Conservation (phyloP, 1,284 basidiomycete genomes). For the Leccinum glutinopallens region DNA sequence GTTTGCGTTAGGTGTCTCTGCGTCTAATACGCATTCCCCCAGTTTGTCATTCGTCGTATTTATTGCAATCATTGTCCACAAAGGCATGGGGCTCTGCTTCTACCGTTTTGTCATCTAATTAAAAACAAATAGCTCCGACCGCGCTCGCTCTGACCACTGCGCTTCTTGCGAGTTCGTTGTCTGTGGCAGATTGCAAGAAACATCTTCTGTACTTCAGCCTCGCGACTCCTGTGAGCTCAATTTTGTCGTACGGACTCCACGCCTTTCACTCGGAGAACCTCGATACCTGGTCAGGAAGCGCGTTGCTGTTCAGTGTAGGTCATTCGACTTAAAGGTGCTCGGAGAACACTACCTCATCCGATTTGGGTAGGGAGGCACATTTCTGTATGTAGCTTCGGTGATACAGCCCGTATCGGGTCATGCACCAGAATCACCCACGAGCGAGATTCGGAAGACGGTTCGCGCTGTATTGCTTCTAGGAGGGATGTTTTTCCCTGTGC, state of each 20-base stretch:
- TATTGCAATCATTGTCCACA: slow-evolving; percentile 86
- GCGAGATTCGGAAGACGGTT: slow-evolving; percentile 48
- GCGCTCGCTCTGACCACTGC: slow-evolving; percentile 83
- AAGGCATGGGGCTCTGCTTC: slow-evolving; percentile 52
- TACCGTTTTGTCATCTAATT: slow-evolving; percentile 2
- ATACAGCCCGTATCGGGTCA: slow-evolving; percentile 71
- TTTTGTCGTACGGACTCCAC: slow-evolving; percentile 69
- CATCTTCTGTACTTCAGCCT: slow-evolving; percentile 79
- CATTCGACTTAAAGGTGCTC: slow-evolving; percentile 5
- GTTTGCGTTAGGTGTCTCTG: slow-evolving; percentile 83
- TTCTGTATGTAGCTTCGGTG: slow-evolving; percentile 93
- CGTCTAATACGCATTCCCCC: slow-evolving; percentile 44
- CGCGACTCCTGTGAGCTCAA: slow-evolving; percentile 77
- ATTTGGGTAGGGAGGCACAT: slow-evolving; percentile 79
- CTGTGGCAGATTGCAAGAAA: slow-evolving; percentile 67
- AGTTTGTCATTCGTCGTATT: slow-evolving; percentile 80
- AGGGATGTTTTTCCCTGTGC: slow-evolving; percentile 74
- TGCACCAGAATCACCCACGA: slow-evolving; percentile 35
- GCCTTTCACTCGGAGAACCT: slow-evolving; percentile 51
- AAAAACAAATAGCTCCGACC: slow-evolving; percentile 65
- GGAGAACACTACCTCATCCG: slow-evolving; percentile 13
- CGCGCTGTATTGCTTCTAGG: slow-evolving; percentile 58
- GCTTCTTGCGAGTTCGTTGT: slow-evolving; percentile 72
- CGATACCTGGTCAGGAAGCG: slow-evolving; percentile 68
- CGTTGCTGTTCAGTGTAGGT: slow-evolving; percentile 78